Evolutionary conservation across 352 stramenopile genomes (phyloP), one percentile per base, ranked within the genome.

Genomic region (Pythium biforme): DNA sequence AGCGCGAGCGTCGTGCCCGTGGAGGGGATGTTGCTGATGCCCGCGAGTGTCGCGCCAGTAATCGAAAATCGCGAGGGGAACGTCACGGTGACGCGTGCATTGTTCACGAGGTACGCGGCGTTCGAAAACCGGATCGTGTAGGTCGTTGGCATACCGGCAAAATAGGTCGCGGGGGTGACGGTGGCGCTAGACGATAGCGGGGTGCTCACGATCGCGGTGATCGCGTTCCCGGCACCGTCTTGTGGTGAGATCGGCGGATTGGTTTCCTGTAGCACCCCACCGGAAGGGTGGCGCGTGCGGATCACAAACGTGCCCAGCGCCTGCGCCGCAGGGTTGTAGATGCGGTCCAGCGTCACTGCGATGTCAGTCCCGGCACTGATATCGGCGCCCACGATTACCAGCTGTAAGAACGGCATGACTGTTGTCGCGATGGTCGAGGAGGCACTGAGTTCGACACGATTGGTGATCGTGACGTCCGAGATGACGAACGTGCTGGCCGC

Each of bases 281-380:
- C 70, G 0, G 62, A 55, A 4, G 64, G 45, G 40, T 89, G 65
- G 12, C 75, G 75, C 14, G 77, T 86, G 25, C 78, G 70, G 33
- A 87, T 67, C 0, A 47, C 60, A 43, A 89, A 89, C 22, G 52
- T 40, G 4, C 65, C 66, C 0, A 68, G 63, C 2, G 53, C 22
- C 41, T 79, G 75, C 5, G 64, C 74, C 11, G 79, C 82, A 20
- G 80, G 74, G 26, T 86, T 86, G 50, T 79, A 82, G 25, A 90
- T 80, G 8, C 69, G 64, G 15, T 60, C 59, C 50, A 83, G 83
- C 4, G 66, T 74, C n/a, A 87, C 55, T 0, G 69, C 63, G 9
- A 90, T 34, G 0, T n/a, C 20, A 3, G 59, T 73, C 3, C 58
- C 61, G 9, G 73, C 70, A 15, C 43, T 26, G 17, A 78, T 57